phyloP scores from a whole-genome alignment of 2,329 filamentous ascomycete species.

The Lachnellula subtilissima region DNA sequence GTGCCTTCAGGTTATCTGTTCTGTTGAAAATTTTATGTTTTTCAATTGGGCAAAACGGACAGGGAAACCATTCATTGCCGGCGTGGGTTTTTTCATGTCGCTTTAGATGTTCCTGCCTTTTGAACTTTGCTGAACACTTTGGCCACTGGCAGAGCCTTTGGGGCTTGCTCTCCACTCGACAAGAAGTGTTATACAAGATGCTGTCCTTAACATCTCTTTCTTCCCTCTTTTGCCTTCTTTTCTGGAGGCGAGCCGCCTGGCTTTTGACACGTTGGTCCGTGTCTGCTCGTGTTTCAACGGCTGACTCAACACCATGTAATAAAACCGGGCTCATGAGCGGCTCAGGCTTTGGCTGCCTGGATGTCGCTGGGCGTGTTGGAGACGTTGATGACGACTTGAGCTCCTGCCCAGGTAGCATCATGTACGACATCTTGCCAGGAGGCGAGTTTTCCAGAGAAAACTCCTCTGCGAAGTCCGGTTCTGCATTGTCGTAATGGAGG shows the following conservation, averaged over 20 bases:
- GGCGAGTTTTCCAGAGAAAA: conserved; percentile 1
- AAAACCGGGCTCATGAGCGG: conserved; percentile 2
- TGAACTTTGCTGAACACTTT: conserved; percentile 42
- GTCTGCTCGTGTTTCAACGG: background rate
- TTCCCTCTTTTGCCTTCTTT: background rate
- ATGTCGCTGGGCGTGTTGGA: conserved; percentile 1
- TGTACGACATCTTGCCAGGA: conserved; percentile 1
- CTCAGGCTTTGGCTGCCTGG: conserved; percentile 3
- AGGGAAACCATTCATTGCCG: background rate
- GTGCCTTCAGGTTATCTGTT: conserved; percentile 24
- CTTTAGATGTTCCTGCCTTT: conserved; percentile 45
- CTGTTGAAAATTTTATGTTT: conserved; percentile 14
- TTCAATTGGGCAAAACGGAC: conserved; percentile 17
- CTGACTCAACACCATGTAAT: conserved; percentile 9
- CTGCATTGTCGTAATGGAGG: conserved; percentile 8
- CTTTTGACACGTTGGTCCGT: background rate
- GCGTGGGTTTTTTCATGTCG: conserved; percentile 42
- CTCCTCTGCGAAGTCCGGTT: conserved; percentile 4
- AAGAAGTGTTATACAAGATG: conserved; percentile 4
- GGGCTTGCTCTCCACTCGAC: conserved; percentile 31
- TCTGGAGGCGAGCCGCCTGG: background rate
- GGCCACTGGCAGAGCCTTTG: conserved; percentile 38
- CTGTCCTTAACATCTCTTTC: background rate
- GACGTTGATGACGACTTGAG: conserved; percentile 6
- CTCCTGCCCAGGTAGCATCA: background rate